Evolutionary conservation across 805 yeast species (phyloP).

Genomic region (Zygotorulaspora florentina): DNA sequence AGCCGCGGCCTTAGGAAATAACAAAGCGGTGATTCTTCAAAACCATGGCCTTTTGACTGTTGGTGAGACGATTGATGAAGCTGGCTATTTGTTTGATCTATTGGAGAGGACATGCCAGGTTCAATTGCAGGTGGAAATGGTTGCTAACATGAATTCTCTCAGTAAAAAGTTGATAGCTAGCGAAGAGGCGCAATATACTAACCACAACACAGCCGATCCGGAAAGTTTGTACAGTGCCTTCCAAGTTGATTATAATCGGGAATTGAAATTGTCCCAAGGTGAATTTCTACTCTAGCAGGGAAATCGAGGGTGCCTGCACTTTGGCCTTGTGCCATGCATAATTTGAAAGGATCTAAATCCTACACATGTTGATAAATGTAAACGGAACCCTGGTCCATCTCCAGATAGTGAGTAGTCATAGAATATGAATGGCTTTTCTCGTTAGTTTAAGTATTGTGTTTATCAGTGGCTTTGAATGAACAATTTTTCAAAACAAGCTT

Average conservation of each 20-base stretch:
- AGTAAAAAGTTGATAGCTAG: slow-evolving; percentile 45
- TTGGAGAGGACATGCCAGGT: slow-evolving; percentile 61
- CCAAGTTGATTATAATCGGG: slow-evolving; percentile 59
- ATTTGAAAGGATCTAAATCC: too few species aligned
- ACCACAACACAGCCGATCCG: slow-evolving; percentile 53
- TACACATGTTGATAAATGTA: too few species aligned
- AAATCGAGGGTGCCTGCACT: too few species aligned
- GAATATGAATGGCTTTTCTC: too few species aligned
- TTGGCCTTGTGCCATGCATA: too few species aligned
- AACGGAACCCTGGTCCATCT: too few species aligned
- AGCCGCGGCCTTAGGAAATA: slow-evolving; percentile 56
- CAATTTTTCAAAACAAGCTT: too few species aligned
- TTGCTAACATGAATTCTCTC: slow-evolving; percentile 40
- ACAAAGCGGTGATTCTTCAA: slow-evolving; percentile 54
- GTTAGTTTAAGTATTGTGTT: too few species aligned
- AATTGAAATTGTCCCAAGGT: slow-evolving; percentile 27
- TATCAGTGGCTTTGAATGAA: too few species aligned
- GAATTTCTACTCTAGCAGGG: slow-evolving; percentile 21
- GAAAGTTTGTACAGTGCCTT: slow-evolving; percentile 67
- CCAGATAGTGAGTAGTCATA: too few species aligned
- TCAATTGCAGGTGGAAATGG: slow-evolving; percentile 58
- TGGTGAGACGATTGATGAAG: slow-evolving; percentile 66
- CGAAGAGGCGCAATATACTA: slow-evolving; percentile 63
- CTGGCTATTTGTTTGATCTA: slow-evolving; percentile 57
- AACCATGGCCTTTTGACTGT: slow-evolving; percentile 70